Conservation (phyloP, 257 asterid genomes). For the Scutellaria minor region DNA sequence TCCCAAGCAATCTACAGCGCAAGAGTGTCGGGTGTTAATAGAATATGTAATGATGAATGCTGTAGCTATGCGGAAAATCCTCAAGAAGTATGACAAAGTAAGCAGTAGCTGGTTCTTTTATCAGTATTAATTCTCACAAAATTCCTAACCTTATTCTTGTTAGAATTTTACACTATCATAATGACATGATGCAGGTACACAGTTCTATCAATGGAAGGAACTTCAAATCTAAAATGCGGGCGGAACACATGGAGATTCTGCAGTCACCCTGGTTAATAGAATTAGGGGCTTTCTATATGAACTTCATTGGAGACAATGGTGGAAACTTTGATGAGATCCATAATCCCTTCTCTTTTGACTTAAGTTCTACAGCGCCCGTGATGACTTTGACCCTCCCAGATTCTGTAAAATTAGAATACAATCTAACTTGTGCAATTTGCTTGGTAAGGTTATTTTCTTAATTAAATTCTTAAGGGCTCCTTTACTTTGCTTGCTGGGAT, state of each 20-base stretch:
- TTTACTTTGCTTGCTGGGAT: not conserved
- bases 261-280: constrained; percentile 89
- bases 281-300: constrained; percentile 76
- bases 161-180: not conserved
- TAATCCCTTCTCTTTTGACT: constrained; percentile 58
- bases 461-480: not conserved
- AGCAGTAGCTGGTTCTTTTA: constrained; percentile 5
- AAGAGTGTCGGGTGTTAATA: constrained; percentile 66
- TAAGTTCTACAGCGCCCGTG: constrained; percentile 49
- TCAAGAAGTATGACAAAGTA: constrained; percentile 92
- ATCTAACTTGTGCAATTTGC: constrained; percentile 84
- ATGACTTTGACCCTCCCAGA: constrained; percentile 72
- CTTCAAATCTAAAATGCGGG: constrained; percentile 71
- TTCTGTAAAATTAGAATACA: constrained; percentile 60
- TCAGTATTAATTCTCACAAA: not conserved
- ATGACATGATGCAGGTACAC: constrained; percentile 58
- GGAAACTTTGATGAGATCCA: constrained; percentile 41
- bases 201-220: constrained; percentile 72
- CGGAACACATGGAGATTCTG: constrained; percentile 70
- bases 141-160: not conserved
- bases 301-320: constrained; percentile 47
- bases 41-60: constrained; percentile 85
- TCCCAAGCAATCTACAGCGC: constrained; percentile 59
- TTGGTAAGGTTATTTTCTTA: constrained; percentile 53
- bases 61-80: constrained; percentile 84